Conservation (phyloP, 2,329 filamentous ascomycete genomes). For the Aspergillus sp. region DNA sequence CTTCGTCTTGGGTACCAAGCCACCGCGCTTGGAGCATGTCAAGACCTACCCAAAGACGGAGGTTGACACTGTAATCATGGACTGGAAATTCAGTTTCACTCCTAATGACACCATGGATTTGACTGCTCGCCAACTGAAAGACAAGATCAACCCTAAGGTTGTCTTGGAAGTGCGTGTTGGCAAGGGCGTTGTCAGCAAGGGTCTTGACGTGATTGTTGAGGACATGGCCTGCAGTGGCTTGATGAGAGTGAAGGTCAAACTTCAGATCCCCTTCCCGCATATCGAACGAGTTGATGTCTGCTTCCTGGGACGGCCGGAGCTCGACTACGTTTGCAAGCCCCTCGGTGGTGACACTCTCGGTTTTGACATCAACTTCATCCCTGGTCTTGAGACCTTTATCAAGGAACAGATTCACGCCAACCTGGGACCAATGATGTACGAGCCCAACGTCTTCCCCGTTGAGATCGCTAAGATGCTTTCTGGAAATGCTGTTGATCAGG, state of each 20-base stretch:
- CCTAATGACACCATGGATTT: conserved; percentile 92
- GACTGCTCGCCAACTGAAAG: conserved; percentile 84
- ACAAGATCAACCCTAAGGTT: conserved; percentile 96
- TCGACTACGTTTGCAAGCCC: conserved; percentile 98
- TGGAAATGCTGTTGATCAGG: conserved; percentile 89
- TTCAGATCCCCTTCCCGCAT: conserved; percentile 93
- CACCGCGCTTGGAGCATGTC: conserved; percentile 93
- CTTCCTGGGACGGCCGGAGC: conserved; percentile 82
- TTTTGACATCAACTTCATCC: conserved; percentile 99
- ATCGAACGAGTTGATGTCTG: conserved; percentile 93
- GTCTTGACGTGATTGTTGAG: conserved; percentile 94
- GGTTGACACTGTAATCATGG: conserved; percentile 95
- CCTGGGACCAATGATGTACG: conserved; percentile 95
- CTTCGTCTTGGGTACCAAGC: conserved; percentile 92
- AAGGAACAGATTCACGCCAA: conserved; percentile 95
- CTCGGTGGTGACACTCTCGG: conserved; percentile 92
- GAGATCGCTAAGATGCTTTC: conserved; percentile 98
- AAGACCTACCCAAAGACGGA: conserved; percentile 97
- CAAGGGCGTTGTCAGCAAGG: conserved; percentile 96
- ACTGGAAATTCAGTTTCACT: conserved; percentile 99
- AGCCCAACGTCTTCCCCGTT: conserved; percentile 95
- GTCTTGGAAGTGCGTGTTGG: conserved; percentile 92
- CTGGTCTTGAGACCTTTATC: conserved; percentile 89
- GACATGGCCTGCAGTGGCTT: conserved; percentile 94
- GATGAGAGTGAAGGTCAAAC: conserved; percentile 96